Evolutionary conservation across 345 rosid genomes (phyloP), one percentile per base, ranked within the genome.

Genomic region (Populus tremula): DNA sequence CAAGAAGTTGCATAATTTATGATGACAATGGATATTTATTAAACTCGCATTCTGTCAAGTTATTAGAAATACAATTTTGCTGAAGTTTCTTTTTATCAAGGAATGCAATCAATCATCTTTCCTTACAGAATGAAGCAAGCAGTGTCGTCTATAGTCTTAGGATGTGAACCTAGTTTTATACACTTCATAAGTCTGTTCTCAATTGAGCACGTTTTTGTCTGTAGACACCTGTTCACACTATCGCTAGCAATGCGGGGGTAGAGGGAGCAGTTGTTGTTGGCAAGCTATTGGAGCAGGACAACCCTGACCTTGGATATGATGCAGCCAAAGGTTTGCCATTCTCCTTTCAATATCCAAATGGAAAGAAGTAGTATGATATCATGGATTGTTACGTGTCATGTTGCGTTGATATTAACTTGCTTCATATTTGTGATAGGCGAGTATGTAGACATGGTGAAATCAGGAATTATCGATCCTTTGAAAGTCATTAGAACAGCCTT

Each of bases 401-500:
- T 31, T 13, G 2, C 56, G 4, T n/a, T 70, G 3, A 33, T n/a
- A 9, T 13, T 45, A 36, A 68, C 18, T 8, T n/a, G 11, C 23
- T n/a, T 49, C 23, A 6, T 4, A 6, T 59, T 3, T 39, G 13
- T 36, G 27, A 29, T 86, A 93, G 99, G 97, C 71, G 97, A 92
- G 75, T 95, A 95, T 56, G 97, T 92, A 0, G 99, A 95, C 81
- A 96, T 96, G 99, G 88, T 93, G 45, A 91, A 96, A 74, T 65
- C 96, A 6, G 98, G 99, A 77, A 93, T 93, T 35, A 89, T 96
- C 8, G 98, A 96, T 71, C 98, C 98, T 17, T 71, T 96, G 86
- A 96, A 96, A 85, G 96, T 96, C 47, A 96, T 96, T 76, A 90
- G 96, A 86, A 96, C 97, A n/a, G 94, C 98, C 53, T 85, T 95